Percentiles rank a stretch among this genome's conserved stretches.
Conservation (phyloP, 768 basidiomycete species). For the Pleurotus ostreatus region DNA sequence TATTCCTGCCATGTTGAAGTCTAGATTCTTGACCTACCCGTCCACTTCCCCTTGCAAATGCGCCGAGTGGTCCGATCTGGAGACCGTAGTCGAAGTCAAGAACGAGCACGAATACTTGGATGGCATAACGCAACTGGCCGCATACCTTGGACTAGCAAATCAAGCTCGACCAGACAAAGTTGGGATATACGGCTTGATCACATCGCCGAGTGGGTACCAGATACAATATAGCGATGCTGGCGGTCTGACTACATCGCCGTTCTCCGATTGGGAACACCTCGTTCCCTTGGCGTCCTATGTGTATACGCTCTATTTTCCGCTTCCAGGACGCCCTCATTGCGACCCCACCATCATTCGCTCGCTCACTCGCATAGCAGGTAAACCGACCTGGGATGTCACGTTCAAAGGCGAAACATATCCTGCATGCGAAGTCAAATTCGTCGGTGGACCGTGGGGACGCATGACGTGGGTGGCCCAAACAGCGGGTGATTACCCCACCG, state of each 20-base stretch:
- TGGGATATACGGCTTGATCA: not conserved
- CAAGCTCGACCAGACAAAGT: constrained; percentile 10
- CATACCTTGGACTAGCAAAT: constrained; percentile 8
- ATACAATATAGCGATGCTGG: constrained; percentile 9
- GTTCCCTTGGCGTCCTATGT: constrained; percentile 4
- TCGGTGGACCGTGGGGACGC: constrained; percentile 3
- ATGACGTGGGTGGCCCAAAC: constrained; percentile 5
- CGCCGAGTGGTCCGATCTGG: not conserved
- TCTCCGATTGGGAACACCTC: constrained; percentile 3
- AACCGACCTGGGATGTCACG: constrained; percentile 4
- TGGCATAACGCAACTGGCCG: constrained; percentile 2
- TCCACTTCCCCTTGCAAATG: not conserved
- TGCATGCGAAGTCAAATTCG: constrained; percentile 6
- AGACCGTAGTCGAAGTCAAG: constrained; percentile 5
- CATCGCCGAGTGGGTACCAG: not conserved
- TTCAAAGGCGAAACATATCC: constrained; percentile 4
- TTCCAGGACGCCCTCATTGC: not conserved
- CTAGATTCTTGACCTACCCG: not conserved
- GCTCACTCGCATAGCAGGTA: not conserved
- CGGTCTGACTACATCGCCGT: not conserved
- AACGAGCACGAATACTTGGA: not conserved
- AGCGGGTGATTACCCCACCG: not conserved
- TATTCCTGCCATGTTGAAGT: not conserved
- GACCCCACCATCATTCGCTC: constrained; percentile 5
- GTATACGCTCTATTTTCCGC: constrained; percentile 7